phyloP scores from a whole-genome alignment of 345 rosid genomes.

The Hypericum androsaemum region DNA sequence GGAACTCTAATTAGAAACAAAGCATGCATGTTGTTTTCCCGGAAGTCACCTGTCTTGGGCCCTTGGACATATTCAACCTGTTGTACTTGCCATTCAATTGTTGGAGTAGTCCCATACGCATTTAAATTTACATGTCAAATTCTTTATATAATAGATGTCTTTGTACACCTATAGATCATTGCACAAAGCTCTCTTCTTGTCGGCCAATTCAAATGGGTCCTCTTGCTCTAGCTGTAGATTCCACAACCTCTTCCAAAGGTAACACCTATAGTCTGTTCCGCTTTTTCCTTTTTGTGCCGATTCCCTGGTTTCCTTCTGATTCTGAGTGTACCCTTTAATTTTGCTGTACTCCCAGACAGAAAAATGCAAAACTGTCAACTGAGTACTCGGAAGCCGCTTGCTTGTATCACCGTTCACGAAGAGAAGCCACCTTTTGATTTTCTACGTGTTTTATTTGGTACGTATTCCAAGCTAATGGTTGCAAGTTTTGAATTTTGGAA shows the following conservation, averaged over 20 bases:
- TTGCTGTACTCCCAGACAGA: slow-evolving; percentile 30
- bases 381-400: slow-evolving; percentile 41
- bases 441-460: slow-evolving; percentile 59
- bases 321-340: slow-evolving; percentile 3
- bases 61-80: no score
- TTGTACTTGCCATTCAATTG: no score
- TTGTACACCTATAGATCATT: no score
- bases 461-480: not conserved
- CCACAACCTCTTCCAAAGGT: slow-evolving; percentile 18
- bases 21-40: no score
- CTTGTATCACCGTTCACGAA: slow-evolving; percentile 38
- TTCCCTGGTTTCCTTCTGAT: not conserved
- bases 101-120: no score
- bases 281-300: not conserved
- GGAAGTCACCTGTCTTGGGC: no score
- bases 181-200: no score
- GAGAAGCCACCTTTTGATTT: slow-evolving; percentile 70
- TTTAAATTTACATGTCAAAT: no score
- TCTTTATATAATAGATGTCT: no score
- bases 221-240: slow-evolving; percentile 21
- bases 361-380: slow-evolving; percentile 34
- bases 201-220: slow-evolving; percentile 20
- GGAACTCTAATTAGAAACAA: no score
- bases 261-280: not conserved
- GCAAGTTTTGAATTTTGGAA: not conserved